A percentile compares a stretch with the other conserved stretches of the same genome.
Conservation (phyloP, 2,329 filamentous ascomycete species). For the Trichophyton equinum region DNA sequence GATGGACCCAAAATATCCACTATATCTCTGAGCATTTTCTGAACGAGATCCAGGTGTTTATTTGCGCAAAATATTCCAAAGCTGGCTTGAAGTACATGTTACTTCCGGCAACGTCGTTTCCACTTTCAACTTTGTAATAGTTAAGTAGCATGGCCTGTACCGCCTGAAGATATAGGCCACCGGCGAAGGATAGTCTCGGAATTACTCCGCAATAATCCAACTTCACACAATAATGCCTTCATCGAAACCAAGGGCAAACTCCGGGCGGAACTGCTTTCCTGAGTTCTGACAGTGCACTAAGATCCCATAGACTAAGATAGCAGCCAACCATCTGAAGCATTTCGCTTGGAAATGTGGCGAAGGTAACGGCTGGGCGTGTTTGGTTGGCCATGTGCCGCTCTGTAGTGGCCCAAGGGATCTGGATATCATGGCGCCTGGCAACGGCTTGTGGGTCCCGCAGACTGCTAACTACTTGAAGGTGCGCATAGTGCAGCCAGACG, state of each 20-base stretch:
- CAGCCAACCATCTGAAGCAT: not conserved
- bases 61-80: not conserved
- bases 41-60: not conserved
- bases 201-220: not conserved
- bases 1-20: not conserved
- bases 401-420: too few relatives aligned
- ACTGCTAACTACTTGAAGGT: too few relatives aligned
- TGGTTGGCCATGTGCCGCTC: too few relatives aligned
- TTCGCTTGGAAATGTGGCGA: slow-evolving; percentile 3
- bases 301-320: not conserved
- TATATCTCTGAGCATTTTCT: slow-evolving; percentile 1
- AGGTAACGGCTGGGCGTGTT: not conserved
- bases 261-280: not conserved
- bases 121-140: not conserved
- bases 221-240: not conserved
- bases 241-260: not conserved
- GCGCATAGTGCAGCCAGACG: too few relatives aligned
- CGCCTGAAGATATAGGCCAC: slow-evolving; percentile 1
- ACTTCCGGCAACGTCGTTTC: not conserved
- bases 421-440: too few relatives aligned
- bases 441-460: too few relatives aligned
- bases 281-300: slow-evolving; percentile 5
- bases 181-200: not conserved
- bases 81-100: not conserved
- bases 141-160: not conserved